Base-by-base conservation (phyloP, 805 yeast genomes). In the Cyberlindnera maritima region DNA sequence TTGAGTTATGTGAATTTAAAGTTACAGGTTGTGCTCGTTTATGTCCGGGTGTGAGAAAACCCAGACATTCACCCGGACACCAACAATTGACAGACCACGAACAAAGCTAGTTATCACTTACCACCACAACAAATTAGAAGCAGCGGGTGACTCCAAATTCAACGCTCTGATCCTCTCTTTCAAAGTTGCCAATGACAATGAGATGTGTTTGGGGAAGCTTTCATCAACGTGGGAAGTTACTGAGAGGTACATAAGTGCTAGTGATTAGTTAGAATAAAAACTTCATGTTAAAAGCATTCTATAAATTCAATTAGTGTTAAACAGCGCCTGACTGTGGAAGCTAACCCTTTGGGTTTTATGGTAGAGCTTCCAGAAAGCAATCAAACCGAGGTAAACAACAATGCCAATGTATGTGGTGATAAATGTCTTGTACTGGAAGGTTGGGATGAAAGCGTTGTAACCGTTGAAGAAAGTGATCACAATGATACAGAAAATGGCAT, bases 381-480 rank as follows among this genome's bases (percentile, higher is more conserved):
- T 33, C 36, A 33, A 7, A 13, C 6, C 4, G 11, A 33, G 21
- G 21, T 33, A 33, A 17, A 13, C 36, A 7, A 33, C 85, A 18
- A 33, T 33, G 4, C 38, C 38, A 57, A 85, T 81, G 65, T 85
- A 85, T 38, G 89, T 88, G 26, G 91, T 83, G 57, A 85, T 82
- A 61, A 86, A 86, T 18, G 70, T 70, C 62, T 79, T 77, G 66
- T 81, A 81, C 49, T 77, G 75, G 61, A 85, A 81, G 18, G 60
- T 64, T 39, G 79, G 79, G 52, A 85, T 68, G 69, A 85, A 85
- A 2, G 79, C 89, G 1, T 87, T 80, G 64, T 83, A 84, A 54
- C 82, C 82, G 65, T 85, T 85, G 60, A 81, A 76, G 32, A 85
- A 56, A 7, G 81, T 71, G 49, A 85, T 70, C 41, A 84, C 47